Percentiles rank a stretch among this genome's conserved stretches.
Conservation (phyloP, 176 grass and related monocot species). For the Bolboschoenus planiculmis region DNA sequence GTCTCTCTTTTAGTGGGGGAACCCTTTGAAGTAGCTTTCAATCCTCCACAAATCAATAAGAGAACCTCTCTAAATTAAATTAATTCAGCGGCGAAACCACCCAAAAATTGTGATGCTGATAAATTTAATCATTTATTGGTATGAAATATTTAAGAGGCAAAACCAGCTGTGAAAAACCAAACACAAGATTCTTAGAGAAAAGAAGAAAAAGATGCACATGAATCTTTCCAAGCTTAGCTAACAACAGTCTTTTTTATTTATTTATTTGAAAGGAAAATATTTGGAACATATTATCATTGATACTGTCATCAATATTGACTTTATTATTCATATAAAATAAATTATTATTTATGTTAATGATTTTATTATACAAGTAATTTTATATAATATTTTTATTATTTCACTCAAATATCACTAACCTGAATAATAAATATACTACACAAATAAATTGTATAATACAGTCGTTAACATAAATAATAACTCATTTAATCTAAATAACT, state of each 20-base stretch:
- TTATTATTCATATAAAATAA: too few relatives aligned
- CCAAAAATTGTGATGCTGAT: constrained; percentile 20
- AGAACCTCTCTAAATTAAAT: constrained; percentile 7
- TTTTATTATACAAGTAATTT: too few relatives aligned
- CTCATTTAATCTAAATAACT: too few relatives aligned
- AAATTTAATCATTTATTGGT: constrained; percentile 1
- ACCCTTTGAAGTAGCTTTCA: background rate
- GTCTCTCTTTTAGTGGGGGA: constrained; percentile 17
- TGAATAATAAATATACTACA: too few relatives aligned
- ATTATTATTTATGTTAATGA: too few relatives aligned
- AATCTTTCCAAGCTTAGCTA: constrained; percentile 14
- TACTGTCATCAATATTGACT: too few relatives aligned
- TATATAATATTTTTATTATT: too few relatives aligned
- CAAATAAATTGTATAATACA: too few relatives aligned
- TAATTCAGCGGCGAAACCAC: constrained; percentile 20
- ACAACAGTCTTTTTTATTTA: background rate
- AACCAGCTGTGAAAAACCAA: constrained; percentile 6
- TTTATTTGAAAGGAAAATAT: background rate
- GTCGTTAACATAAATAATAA: too few relatives aligned
- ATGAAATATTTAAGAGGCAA: background rate
- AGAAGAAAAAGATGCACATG: constrained; percentile 7
- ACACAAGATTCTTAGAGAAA: background rate
- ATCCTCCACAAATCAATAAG: constrained; percentile 6
- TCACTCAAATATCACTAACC: too few relatives aligned
- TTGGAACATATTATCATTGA: too few relatives aligned